Conservation (phyloP, 331 rosid species). For the Quercus phellos region DNA sequence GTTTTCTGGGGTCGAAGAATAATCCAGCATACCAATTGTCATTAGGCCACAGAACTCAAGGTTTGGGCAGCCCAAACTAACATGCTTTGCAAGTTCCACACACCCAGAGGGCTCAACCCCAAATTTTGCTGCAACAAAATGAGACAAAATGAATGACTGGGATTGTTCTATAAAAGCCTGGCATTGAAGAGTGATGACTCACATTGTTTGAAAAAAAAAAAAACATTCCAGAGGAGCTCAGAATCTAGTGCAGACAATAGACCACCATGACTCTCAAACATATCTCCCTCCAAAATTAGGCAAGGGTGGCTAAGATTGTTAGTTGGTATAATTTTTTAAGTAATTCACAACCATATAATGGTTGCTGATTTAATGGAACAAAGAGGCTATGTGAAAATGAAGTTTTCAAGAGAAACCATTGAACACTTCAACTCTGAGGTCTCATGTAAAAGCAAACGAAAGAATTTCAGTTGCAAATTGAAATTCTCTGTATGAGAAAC, state of each 20-base stretch:
- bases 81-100: slow-evolving; percentile 46
- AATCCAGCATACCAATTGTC: slow-evolving; percentile 60
- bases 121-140: slow-evolving; percentile 37
- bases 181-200: slow-evolving; percentile 7
- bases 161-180: neutral
- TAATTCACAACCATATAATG: neutral
- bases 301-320: neutral
- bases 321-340: neutral
- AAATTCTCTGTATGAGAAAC: too few species aligned
- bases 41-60: slow-evolving; percentile 52
- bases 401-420: too few species aligned
- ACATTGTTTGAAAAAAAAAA: neutral
- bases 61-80: slow-evolving; percentile 31
- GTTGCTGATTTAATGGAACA: neutral
- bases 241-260: neutral
- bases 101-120: slow-evolving; percentile 46
- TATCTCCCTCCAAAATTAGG: neutral
- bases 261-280: slow-evolving; percentile 3
- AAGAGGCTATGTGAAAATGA: neutral
- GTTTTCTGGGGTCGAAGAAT: slow-evolving; percentile 49
- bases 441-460: too few species aligned
- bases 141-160: slow-evolving; percentile 9
- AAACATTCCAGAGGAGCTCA: neutral
- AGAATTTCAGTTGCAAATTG: too few species aligned
- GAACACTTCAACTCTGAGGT: too few species aligned